Evolutionary conservation across 306 rosid species (phyloP), one percentile per base, ranked within the genome.

Genomic region (Benincasa hispida): DNA sequence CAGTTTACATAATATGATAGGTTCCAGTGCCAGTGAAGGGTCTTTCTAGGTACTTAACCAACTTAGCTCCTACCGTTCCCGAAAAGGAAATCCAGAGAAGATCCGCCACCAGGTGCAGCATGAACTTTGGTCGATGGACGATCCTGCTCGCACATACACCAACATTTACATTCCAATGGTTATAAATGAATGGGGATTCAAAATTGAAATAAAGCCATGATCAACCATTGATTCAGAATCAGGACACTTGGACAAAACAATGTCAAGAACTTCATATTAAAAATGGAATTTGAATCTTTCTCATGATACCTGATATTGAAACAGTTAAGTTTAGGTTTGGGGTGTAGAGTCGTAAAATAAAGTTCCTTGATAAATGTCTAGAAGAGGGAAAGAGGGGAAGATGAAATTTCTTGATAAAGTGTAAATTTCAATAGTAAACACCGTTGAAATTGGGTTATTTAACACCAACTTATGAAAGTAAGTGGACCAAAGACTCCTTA

Each of bases 41-140:
- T 15, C 25, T 19, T 35, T n/a, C 72, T 67, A n/a, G 54, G 54
- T 67, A 37, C 28, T 66, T 45, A 37, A 66, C 87, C 88, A 28
- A 76, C 86, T 37, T 87, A 86, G 22, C 81, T 89, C 54, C 54
- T 39, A 4, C 54, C 74, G 10, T 41, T 67, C 50, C 93, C 98
- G 77, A 93, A 93, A 81, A 93, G 96, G 79, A 91, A 93, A 76
- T 88, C 94, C 83, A 93, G 82, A 61, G 98, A 93, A 63, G 98
- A 93, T 68, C 97, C 97, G 42, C 98, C 98, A 39, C 98, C 97
- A 10, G 98, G 98, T 57, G 97, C 97, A 79, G 98, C 78, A 60
- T 93, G 98, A 67, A 93, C 97, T 86, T 93, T 93, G 83, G 98
- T 91, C 28, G 98, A 90, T 75, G 98, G 98, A 56, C 98, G 98